A percentile compares a stretch with the other conserved stretches of the same genome.
phyloP scores from a whole-genome alignment of 2,329 filamentous ascomycete species.

The Tolypocladium nubicola region DNA sequence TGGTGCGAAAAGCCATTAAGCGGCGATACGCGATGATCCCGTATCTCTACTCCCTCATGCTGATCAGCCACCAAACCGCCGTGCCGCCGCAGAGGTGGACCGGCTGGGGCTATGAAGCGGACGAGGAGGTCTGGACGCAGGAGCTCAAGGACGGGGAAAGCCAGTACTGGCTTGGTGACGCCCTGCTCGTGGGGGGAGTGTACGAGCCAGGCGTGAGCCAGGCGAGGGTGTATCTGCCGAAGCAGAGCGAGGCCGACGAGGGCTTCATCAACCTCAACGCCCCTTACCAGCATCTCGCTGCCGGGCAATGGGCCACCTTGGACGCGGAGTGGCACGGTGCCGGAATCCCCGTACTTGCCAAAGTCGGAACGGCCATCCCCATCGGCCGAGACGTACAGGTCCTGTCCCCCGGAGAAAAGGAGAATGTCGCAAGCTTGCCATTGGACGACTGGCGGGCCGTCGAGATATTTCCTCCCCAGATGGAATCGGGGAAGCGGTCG shows the following conservation, averaged over 20 bases:
- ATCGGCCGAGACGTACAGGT: slow-evolving; percentile 26
- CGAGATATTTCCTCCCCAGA: slow-evolving; percentile 29
- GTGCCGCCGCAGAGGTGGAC: slow-evolving; percentile 60
- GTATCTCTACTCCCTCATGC: slow-evolving; percentile 56
- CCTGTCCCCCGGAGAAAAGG: slow-evolving; percentile 21
- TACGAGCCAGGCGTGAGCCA: slow-evolving; percentile 45
- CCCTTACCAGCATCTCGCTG: slow-evolving; percentile 45
- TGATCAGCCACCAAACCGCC: slow-evolving; percentile 51
- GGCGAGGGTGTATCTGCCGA: slow-evolving; percentile 52
- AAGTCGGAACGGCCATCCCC: slow-evolving; percentile 27
- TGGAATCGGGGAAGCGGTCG: slow-evolving; percentile 10
- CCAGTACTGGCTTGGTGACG: slow-evolving; percentile 66
- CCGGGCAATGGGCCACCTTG: slow-evolving; percentile 28
- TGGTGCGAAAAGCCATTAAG: slow-evolving; percentile 56
- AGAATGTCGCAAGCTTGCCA: slow-evolving; percentile 26
- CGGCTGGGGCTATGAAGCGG: slow-evolving; percentile 60
- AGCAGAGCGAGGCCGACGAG: slow-evolving; percentile 26
- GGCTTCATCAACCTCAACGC: slow-evolving; percentile 54
- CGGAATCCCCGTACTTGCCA: slow-evolving; percentile 27
- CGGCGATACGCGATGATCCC: slow-evolving; percentile 62
- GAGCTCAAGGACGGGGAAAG: slow-evolving; percentile 49
- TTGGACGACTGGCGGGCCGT: slow-evolving; percentile 30
- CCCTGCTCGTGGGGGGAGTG: slow-evolving; percentile 55
- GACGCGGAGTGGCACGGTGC: slow-evolving; percentile 31
- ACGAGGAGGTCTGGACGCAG: slow-evolving; percentile 54